Base-by-base conservation (phyloP, 2,329 filamentous ascomycete genomes). In the Didymella keratinophila region DNA sequence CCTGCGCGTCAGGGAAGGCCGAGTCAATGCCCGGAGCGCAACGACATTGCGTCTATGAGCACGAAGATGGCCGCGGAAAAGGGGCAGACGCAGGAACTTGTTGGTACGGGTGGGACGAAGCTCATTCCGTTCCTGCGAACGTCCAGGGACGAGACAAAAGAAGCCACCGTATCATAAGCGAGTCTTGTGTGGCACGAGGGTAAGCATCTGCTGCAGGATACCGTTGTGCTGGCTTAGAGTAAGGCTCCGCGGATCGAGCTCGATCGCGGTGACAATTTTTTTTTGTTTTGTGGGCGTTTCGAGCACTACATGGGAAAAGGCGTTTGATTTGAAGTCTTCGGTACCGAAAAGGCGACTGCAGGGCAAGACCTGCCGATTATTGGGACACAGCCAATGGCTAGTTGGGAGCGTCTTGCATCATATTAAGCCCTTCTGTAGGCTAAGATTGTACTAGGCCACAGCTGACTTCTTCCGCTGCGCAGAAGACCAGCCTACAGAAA, bases 111-210 rank as follows among this genome's bases (percentile, higher is more conserved):
- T n/a, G 82, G 82, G 0, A 84, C 83, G 0, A 80, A 78, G 57
- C 66, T 85, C 58, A 83, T 85, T 52, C 81, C 83, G 0, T 85
- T 85, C 59, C 63, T 85, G 56, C 81, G 81, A 59, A 78, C 81
- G 47, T 83, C 82, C 6, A 75, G 83, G 54, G 81, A 85, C 61
- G 80, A 83, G 60, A 84, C 83, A 2, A 79, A 75, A 47, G 76
- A 77, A 57, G 73, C 80, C 9, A 75, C 74, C 37, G 62, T 73
- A 14, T 52, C 56, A 5, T 58, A 34, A 54, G 41, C 18, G 7
- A 11, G 16, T 14, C 11, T 16, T 7, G 21, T n/a, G n/a, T 39
- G 14, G 25, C 14, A 21, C n/a, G 10, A 46, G 14, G 27, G 16
- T 4, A 11, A 21, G 18, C 21, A 23, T 18, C 11, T 18, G 12